Base-by-base conservation (phyloP, 179 eudicot genomes). In the Vitellaria paradoxa region DNA sequence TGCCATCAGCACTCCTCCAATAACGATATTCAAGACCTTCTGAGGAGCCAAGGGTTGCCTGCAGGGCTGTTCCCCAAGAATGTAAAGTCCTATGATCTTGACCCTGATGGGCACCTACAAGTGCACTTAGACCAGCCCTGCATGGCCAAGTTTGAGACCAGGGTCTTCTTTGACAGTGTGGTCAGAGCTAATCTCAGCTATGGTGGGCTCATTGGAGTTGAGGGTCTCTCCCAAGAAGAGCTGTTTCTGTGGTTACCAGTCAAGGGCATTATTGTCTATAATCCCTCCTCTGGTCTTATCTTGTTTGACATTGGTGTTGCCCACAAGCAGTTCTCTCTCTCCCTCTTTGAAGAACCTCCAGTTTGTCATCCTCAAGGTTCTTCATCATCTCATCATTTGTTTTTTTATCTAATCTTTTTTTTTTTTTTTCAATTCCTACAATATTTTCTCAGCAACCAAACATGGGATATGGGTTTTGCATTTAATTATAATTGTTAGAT, bases 231-330 rank as follows among this genome's bases (percentile, higher is more conserved):
- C 7, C 97, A 92, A 40, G 96, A 92, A 72, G 96, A 92, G 74
- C 84, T 92, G 3, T 92, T 91, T 42, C 79, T 92, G 4, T 92
- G 96, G 97, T 65, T 92, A 3, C 96, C 97, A 2, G 92, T 92
- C 0, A 87, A 88, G 62, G 93, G 79, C 56, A 92, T 92, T 4
- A 84, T 87, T 10, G 89, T 92, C 21, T 79, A 82, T 81, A 93
- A 92, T 73, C 96, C 92, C 2, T 80, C 66, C 24, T 91, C 97
- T 26, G 97, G 97, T 6, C 66, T 92, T 26, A 92, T 92, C 1
- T 79, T 92, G 85, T 91, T 92, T 70, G 96, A 92, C 73, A 91
- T 92, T 84, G 97, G 93, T 13, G 75, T 91, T 75, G 97, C 96
- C 77, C 91, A 89, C 21, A 91, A 92, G 72, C 92, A 91, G 55